These are phyloP conservation scores for Wickerhamiella lipophila DNA, from an alignment of 805 yeast genomes.

Conservation along the genomic window DNA sequence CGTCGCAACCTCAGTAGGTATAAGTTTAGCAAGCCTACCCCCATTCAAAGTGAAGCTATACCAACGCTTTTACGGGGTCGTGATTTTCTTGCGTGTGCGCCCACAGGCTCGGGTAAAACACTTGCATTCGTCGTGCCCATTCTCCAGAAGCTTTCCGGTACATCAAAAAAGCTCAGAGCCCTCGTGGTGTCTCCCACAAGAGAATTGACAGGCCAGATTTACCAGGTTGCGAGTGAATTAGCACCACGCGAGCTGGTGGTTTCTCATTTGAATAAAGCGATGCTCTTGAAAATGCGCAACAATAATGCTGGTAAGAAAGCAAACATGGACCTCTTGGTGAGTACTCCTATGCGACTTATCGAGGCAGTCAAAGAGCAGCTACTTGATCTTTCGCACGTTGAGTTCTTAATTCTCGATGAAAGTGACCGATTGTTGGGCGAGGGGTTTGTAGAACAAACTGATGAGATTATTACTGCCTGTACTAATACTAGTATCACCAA, in stretches of 20 bases:
- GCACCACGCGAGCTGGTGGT: slow-evolving; percentile 42
- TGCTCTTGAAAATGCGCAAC: slow-evolving; percentile 48
- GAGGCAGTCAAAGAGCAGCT: slow-evolving; percentile 56
- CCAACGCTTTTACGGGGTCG: slow-evolving; percentile 59
- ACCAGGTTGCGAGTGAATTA: slow-evolving; percentile 49
- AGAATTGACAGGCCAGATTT: slow-evolving; percentile 82
- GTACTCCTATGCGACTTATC: slow-evolving; percentile 82
- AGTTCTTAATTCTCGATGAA: slow-evolving; percentile 77
- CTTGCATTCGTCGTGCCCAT: slow-evolving; percentile 79
- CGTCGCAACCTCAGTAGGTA: slow-evolving; percentile 51
- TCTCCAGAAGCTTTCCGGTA: slow-evolving; percentile 38
- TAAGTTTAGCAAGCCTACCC: slow-evolving; percentile 75
- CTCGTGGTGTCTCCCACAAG: slow-evolving; percentile 86
- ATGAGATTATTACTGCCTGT: slow-evolving; percentile 57
- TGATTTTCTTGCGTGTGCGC: slow-evolving; percentile 87
- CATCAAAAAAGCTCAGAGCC: slow-evolving; percentile 33
- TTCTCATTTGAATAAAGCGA: slow-evolving; percentile 60
- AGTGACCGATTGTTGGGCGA: slow-evolving; percentile 88
- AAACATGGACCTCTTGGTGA: slow-evolving; percentile 65
- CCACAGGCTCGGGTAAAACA: slow-evolving; percentile 97
- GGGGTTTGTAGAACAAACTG: slow-evolving; percentile 84
- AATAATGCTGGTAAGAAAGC: slow-evolving; percentile 41
- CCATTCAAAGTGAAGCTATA: slow-evolving; percentile 83
- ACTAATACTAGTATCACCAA: slow-evolving; percentile 37
- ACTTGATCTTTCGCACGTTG: slow-evolving; percentile 51